Evolutionary conservation across 1,284 basidiomycete genomes (phyloP).

Genomic region (Ustilago esculenta): DNA sequence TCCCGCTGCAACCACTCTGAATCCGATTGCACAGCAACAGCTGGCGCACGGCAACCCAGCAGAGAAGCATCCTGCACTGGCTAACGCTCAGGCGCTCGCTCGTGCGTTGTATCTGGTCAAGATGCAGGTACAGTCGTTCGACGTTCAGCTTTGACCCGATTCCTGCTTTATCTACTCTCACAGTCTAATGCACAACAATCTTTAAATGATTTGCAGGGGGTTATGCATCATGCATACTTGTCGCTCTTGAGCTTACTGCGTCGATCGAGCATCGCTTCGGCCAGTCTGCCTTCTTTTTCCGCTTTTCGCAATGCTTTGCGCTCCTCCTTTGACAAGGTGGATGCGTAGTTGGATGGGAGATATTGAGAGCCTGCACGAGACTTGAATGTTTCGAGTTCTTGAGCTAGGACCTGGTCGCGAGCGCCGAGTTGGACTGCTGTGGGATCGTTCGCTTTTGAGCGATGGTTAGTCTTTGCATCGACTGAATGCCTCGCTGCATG

Average conservation of each 20-base stretch:
- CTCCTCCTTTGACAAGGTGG: conserved; percentile 28
- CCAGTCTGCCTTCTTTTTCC: conserved; percentile 58
- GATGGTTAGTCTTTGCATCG: conserved; percentile 1
- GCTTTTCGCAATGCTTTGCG: conserved; percentile 50
- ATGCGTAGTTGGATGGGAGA: conserved; percentile 23
- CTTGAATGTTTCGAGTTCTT: conserved; percentile 22
- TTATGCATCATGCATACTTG: not conserved
- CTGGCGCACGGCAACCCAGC: conserved; percentile 30
- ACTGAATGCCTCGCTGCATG: conserved; percentile 41
- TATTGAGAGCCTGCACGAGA: conserved; percentile 38
- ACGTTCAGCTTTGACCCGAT: conserved; percentile 26
- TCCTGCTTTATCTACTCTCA: too few species aligned
- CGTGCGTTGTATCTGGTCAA: conserved; percentile 44
- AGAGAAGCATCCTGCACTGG: conserved; percentile 48
- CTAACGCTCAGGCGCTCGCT: conserved; percentile 43
- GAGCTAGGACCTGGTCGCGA: conserved; percentile 26
- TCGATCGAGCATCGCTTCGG: conserved; percentile 61
- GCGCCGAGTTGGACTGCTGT: conserved; percentile 13
- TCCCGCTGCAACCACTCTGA: not conserved
- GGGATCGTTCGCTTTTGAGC: conserved; percentile 27
- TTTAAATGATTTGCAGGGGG: too few species aligned
- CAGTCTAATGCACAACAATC: too few species aligned
- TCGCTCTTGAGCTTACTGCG: conserved; percentile 56
- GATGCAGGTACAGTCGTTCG: conserved; percentile 40
- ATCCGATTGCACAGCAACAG: conserved; percentile 33